phyloP scores from a whole-genome alignment of 2,329 filamentous ascomycete species.

The Epichloe elymi region DNA sequence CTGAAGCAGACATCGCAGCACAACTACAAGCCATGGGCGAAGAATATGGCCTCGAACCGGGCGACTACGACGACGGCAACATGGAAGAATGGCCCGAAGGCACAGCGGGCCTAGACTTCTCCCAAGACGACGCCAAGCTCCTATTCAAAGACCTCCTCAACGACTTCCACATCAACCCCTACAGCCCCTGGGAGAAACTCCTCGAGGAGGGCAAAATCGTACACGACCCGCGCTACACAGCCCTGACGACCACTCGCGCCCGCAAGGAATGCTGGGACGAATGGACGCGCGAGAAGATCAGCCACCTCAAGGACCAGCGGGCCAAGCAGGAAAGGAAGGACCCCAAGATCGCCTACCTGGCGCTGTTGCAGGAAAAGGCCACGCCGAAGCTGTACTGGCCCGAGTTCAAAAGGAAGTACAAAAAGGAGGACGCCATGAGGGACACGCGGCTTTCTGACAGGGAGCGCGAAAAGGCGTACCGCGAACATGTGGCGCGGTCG shows the following conservation, averaged over 20 bases:
- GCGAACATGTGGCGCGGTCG: conserved; percentile 57
- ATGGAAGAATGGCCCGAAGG: conserved; percentile 55
- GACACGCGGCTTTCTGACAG: conserved; percentile 58
- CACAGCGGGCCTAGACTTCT: conserved; percentile 55
- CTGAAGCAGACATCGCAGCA: conserved; percentile 86
- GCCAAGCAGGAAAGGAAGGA: conserved; percentile 69
- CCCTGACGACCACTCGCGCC: conserved; percentile 65
- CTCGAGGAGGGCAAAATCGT: conserved; percentile 71
- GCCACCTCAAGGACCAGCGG: conserved; percentile 55
- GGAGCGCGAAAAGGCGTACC: conserved; percentile 67
- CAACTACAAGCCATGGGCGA: conserved; percentile 83
- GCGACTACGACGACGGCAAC: conserved; percentile 58
- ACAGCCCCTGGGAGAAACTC: conserved; percentile 81
- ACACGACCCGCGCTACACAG: conserved; percentile 77
- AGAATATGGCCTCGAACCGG: conserved; percentile 66
- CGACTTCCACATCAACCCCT: conserved; percentile 73
- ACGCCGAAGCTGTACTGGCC: conserved; percentile 93
- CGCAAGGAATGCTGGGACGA: conserved; percentile 72
- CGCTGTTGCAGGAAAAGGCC: conserved; percentile 67
- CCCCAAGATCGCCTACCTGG: conserved; percentile 69
- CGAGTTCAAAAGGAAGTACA: conserved; percentile 86
- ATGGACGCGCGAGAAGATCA: conserved; percentile 71
- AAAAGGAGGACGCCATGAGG: conserved; percentile 69
- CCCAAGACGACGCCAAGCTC: conserved; percentile 60
- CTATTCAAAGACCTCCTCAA: conserved; percentile 79